A percentile compares a stretch with the other conserved stretches of the same genome.
Evolutionary conservation across 2,329 filamentous ascomycete species (phyloP).

Genomic region (Neonectria punicea): DNA sequence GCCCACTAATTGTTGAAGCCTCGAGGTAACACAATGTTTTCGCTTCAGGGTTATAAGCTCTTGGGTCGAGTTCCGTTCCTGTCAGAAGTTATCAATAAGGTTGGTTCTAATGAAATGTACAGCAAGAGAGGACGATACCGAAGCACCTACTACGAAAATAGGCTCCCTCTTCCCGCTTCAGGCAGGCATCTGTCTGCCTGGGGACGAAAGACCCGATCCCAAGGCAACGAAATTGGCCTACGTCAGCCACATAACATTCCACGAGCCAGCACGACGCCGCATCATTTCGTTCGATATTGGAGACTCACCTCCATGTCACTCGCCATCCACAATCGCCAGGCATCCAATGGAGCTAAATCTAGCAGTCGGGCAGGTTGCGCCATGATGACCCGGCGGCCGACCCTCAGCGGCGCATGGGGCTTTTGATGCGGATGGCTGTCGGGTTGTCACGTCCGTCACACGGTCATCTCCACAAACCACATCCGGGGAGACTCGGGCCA

Average conservation of each 20-base stretch:
- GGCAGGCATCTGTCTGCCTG: conserved; percentile 1
- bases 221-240: conserved; percentile 19
- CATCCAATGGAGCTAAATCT: not conserved
- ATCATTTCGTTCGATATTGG: not conserved
- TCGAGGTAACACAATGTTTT: too few relatives aligned
- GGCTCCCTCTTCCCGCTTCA: not conserved
- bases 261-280: not conserved
- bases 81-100: not conserved
- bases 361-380: not conserved
- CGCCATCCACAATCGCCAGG: not conserved
- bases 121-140: not conserved
- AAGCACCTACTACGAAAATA: not conserved
- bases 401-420: not conserved
- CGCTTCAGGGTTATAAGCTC: too few relatives aligned
- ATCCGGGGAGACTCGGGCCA: not conserved
- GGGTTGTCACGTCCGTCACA: not conserved
- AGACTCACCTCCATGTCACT: not conserved
- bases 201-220: not conserved
- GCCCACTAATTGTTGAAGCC: not conserved
- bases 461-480: not conserved
- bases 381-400: conserved; percentile 12
- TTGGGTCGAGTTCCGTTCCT: not conserved
- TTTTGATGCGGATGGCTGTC: not conserved
- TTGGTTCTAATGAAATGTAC: not conserved
- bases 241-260: not conserved